A percentile compares a stretch with the other conserved stretches of the same genome.
These are phyloP conservation scores for Citrus sinensis DNA, from an alignment of 345 rosid species.

Conservation along the genomic window DNA sequence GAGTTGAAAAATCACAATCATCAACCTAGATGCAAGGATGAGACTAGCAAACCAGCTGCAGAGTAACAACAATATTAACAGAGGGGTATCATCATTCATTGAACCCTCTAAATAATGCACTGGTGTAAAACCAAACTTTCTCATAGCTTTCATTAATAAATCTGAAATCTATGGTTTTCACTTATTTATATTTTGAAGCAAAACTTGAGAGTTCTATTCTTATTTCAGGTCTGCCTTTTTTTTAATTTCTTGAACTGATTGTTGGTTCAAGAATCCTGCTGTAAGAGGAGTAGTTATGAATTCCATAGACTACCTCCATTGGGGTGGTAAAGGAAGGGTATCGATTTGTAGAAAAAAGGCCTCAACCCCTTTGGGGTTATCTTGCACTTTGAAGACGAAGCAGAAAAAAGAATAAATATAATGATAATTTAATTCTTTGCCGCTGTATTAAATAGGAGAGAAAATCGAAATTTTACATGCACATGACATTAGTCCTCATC, in stretches of 20 bases:
- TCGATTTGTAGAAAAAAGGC: not conserved
- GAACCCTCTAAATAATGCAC: not conserved
- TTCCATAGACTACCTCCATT: no score
- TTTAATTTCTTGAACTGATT: not conserved
- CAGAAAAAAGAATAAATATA: no score
- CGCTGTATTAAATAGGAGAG: no score
- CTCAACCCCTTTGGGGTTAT: not conserved
- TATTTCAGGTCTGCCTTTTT: not conserved
- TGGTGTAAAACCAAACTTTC: not conserved
- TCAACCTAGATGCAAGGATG: conserved; percentile 51
- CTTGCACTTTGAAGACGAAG: not conserved
- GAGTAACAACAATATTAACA: conserved; percentile 14
- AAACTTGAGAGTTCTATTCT: not conserved
- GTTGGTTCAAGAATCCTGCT: not conserved
- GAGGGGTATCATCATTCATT: not conserved
- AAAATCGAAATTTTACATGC: no score
- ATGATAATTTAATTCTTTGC: no score
- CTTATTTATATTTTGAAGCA: not conserved
- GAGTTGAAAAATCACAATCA: conserved; percentile 66
- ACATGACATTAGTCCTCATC: not conserved
- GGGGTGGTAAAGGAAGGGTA: no score
- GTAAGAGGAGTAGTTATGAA: no score
- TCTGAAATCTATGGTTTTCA: not conserved
- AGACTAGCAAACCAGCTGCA: conserved; percentile 29
- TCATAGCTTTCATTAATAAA: conserved; percentile 1